Base-by-base conservation (phyloP, 306 rosid genomes). In the Urtica urens region DNA sequence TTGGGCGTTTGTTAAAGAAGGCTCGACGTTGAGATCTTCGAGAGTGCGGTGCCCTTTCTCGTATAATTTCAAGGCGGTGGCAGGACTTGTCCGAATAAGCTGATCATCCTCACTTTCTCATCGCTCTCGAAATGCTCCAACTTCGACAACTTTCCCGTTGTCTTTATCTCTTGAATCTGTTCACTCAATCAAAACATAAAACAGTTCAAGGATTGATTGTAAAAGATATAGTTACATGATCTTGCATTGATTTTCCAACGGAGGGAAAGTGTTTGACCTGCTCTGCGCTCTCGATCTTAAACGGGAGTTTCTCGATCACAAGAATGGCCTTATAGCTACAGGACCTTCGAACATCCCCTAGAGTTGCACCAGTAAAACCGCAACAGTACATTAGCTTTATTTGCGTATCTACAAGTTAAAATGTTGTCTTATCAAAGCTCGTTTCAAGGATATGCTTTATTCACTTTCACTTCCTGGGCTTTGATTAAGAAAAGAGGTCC, bases 131-230 rank as follows among this genome's bases (percentile, higher is more conserved):
- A 90, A 73, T 84, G 84, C 58, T 84, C 93, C 77, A 90, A 62
- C 66, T 90, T 90, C 19, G 84, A 81, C 49, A 90, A 65, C 69
- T 81, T 90, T 51, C 93, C 95, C 24, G 80, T 81, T 29, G 86
- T 75, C 57, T 81, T 75, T 53, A 90, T 90, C 86, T 84, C 97
- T 63, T 90, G 95, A 69, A 90, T 77, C 97, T 84, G 87, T n/a
- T n/a, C n/a, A n/a, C n/a, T n/a, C n/a, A n/a, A n/a, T 70, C 16
- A 51, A 33, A 66, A 49, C 38, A 29, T 7, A 56, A 65, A 58
- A 59, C 27, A 14, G 59, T 51, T 14, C 3, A 10, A 22, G 4
- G n/a, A 35, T 35, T 13, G 1, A 7, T 35, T 35, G 11, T 35
- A n/a, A 16, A 19, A 10, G 27, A 16, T 20, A 11, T 46, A 70